Percentiles rank a stretch among this genome's conserved stretches.
These are phyloP conservation scores for Erodium chrysanthum DNA, from an alignment of 441 rosid species.

Conservation along the genomic window DNA sequence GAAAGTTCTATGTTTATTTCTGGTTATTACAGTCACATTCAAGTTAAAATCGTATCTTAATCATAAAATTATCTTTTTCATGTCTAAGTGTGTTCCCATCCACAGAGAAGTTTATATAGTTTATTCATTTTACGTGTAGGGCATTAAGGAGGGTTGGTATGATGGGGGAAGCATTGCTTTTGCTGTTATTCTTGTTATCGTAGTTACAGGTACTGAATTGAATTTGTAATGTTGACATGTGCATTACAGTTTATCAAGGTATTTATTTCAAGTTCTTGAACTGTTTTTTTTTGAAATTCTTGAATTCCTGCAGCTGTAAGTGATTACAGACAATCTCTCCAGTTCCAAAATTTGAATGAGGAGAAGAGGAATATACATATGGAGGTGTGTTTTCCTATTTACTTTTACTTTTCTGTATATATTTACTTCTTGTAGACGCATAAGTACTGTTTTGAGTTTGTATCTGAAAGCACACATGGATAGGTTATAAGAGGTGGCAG, in stretches of 20 bases:
- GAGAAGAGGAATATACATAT: conserved; percentile 89
- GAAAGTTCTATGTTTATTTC: not conserved
- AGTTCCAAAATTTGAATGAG: conserved; percentile 85
- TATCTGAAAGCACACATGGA: conserved; percentile 14
- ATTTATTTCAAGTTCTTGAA: not conserved
- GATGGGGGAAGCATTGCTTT: conserved; percentile 99
- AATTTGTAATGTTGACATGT: not conserved
- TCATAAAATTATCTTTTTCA: not conserved
- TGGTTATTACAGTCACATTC: not conserved
- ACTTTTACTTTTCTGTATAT: not conserved
- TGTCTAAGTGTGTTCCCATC: not conserved
- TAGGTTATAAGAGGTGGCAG: conserved; percentile 89
- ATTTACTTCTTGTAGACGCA: not conserved
- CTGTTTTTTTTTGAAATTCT: conserved; percentile 7
- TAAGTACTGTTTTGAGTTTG: conserved; percentile 14
- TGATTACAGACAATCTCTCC: conserved; percentile 93
- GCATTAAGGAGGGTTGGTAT: conserved; percentile 89
- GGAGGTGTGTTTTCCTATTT: conserved; percentile 42
- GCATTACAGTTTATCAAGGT: not conserved
- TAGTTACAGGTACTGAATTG: conserved; percentile 67
- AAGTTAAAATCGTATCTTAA: not conserved
- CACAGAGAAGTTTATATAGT: not conserved
- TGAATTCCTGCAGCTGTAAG: conserved; percentile 56
- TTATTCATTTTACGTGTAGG: conserved; percentile 32
- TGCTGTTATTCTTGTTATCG: conserved; percentile 84